phyloP scores from a whole-genome alignment of 768 basidiomycete species.

The Strobilomyces dryophilus region DNA sequence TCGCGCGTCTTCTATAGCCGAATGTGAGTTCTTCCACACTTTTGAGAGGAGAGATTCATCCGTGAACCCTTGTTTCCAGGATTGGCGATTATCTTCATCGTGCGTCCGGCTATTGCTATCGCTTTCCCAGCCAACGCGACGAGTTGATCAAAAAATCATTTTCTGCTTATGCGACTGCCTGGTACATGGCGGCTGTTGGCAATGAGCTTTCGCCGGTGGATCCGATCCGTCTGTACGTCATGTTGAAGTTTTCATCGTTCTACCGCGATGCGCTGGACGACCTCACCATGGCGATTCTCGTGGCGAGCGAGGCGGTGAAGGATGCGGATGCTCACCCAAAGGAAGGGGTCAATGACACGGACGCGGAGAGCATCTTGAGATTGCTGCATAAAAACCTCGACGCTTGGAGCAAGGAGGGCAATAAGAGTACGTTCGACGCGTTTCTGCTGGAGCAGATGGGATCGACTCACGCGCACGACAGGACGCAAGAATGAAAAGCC shows the following conservation, averaged over 20 bases:
- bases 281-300: neutral
- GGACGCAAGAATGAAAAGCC: neutral
- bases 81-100: too few species aligned
- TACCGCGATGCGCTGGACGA: neutral
- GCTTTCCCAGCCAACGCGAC: neutral
- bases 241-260: too few species aligned
- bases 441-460: neutral
- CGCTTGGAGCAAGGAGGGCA: neutral
- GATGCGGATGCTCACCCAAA: neutral
- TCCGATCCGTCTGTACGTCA: too few species aligned
- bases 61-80: too few species aligned
- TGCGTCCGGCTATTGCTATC: too few species aligned
- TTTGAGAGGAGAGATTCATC: too few species aligned
- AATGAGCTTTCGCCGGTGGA: too few species aligned
- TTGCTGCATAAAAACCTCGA: neutral
- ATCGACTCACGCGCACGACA: neutral
- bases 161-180: too few species aligned
- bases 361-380: neutral
- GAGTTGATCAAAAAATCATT: too few species aligned
- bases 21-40: neutral
- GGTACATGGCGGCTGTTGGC: too few species aligned
- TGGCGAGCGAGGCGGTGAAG: neutral
- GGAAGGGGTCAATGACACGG: too few species aligned
- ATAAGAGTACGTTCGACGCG: neutral
- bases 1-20: neutral